These are phyloP conservation scores for Botrytis porri DNA, from an alignment of 2,329 filamentous ascomycete species.

Conservation along the genomic window DNA sequence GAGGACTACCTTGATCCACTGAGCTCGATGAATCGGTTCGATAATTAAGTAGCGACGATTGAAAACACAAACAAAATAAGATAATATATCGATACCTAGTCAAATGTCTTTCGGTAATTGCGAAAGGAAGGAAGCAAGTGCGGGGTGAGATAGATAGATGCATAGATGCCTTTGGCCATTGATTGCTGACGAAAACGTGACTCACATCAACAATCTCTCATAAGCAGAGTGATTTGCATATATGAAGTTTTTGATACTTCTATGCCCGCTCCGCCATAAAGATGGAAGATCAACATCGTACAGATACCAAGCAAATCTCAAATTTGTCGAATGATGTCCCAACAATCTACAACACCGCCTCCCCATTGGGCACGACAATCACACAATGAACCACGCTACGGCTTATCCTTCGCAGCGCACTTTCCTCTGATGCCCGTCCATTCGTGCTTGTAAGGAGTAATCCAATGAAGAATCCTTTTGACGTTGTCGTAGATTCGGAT, in stretches of 20 bases:
- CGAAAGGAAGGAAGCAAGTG: not conserved
- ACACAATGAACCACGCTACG: slow-evolving; percentile 19
- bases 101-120: not conserved
- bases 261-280: not conserved
- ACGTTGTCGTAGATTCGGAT: slow-evolving; percentile 9
- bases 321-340: not conserved
- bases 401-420: slow-evolving; percentile 22
- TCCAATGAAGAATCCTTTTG: slow-evolving; percentile 22
- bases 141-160: not conserved
- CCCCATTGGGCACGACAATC: slow-evolving; percentile 15
- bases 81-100: not conserved
- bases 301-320: not conserved
- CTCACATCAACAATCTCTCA: not conserved
- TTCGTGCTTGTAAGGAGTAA: slow-evolving; percentile 20
- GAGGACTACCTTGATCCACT: not conserved
- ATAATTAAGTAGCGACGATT: not conserved
- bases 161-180: not conserved
- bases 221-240: not conserved
- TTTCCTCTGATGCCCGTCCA: slow-evolving; percentile 12
- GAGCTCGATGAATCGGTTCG: not conserved
- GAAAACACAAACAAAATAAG: not conserved
- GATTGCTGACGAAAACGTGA: not conserved
- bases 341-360: slow-evolving; percentile 4
- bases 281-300: not conserved
- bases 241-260: not conserved